Base-by-base conservation (phyloP, 2,329 filamentous ascomycete genomes). In the Leptographium galeiforme region DNA sequence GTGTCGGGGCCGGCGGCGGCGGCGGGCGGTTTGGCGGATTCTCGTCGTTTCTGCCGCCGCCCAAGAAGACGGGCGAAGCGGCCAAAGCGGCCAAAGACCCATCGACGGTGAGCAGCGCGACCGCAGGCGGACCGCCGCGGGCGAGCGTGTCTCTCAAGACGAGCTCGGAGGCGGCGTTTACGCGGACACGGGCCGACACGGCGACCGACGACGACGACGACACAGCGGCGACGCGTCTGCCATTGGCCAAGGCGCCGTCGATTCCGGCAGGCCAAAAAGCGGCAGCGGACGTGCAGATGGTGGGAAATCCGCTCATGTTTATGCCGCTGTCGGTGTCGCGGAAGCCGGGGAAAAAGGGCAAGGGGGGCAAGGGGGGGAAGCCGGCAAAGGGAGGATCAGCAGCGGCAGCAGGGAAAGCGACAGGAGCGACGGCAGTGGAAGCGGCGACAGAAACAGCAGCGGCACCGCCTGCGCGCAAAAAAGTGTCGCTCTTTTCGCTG, bases 281-380 rank as follows among this genome's bases (percentile, higher is more conserved):
- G 32, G 76, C 76, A n/a, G 73, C 78, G 2, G 79, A 84, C 55
- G 76, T 85, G 16, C 84, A 87, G 68, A 68, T 86, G 14, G 78
- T 84, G 2, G 87, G 86, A 19, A 93, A 90, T 61, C 81, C 89
- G 13, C 79, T 90, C 67, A 87, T 89, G 80, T 96, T 97, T 67
- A 86, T 84, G 64, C 91, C 91, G 4, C 72, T 96, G 40, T 95
- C 90, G 1, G 89, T 96, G 14, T 80, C 83, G 16, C 78, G 87
- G 57, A 88, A 85, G 57, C 76, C 82, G 34, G 79, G 78, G 57
- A 89, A 86, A 69, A 83, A 78, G 62, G 71, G 73, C 54, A 65
- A 67, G 30, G 52, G 61, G 4, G 11, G 53, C n/a, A n/a, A 25
- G 25, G 25, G 5, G 25, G 25, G 25, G 5, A 25, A 25, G 5